These are phyloP conservation scores for Populus euphratica DNA, from an alignment of 345 rosid genomes.

Conservation along the genomic window DNA sequence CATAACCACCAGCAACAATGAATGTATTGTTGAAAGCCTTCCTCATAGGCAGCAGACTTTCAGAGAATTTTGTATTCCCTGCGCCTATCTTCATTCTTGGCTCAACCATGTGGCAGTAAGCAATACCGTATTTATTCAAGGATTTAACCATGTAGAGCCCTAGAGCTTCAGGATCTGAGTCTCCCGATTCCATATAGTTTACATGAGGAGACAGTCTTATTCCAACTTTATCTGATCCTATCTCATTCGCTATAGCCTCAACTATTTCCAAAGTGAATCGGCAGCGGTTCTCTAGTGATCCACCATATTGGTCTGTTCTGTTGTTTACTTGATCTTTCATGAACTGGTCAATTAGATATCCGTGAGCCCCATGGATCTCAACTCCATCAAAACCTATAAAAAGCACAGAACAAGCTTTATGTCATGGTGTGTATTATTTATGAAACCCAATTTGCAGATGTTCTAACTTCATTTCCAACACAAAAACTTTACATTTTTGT, in stretches of 20 bases:
- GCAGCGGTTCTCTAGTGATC: constrained; percentile 58
- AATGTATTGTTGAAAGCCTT: constrained; percentile 58
- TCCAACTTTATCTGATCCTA: constrained; percentile 57
- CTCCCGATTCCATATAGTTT: constrained; percentile 45
- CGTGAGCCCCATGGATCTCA: constrained; percentile 68
- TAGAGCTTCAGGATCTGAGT: constrained; percentile 55
- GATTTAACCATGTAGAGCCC: constrained; percentile 56
- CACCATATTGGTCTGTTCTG: constrained; percentile 60
- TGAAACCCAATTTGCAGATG: constrained; percentile 43
- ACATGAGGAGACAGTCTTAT: constrained; percentile 61
- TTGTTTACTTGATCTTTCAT: constrained; percentile 26
- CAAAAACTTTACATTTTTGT: too few relatives aligned
- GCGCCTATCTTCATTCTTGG: constrained; percentile 44
- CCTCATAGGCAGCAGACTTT: constrained; percentile 48
- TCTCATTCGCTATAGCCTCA: constrained; percentile 54
- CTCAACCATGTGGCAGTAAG: constrained; percentile 66
- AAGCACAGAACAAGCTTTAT: constrained; percentile 49
- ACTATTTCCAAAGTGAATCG: constrained; percentile 52
- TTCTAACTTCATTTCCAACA: constrained; percentile 50
- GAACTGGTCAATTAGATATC: constrained; percentile 29
- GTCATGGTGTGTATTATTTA: too few relatives aligned
- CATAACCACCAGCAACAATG: constrained; percentile 54
- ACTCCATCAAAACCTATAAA: constrained; percentile 83
- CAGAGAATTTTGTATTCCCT: constrained; percentile 24
- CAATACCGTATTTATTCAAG: constrained; percentile 46